Conservation (phyloP, 495 filamentous ascomycete species). For the Lichina pygmaea region DNA sequence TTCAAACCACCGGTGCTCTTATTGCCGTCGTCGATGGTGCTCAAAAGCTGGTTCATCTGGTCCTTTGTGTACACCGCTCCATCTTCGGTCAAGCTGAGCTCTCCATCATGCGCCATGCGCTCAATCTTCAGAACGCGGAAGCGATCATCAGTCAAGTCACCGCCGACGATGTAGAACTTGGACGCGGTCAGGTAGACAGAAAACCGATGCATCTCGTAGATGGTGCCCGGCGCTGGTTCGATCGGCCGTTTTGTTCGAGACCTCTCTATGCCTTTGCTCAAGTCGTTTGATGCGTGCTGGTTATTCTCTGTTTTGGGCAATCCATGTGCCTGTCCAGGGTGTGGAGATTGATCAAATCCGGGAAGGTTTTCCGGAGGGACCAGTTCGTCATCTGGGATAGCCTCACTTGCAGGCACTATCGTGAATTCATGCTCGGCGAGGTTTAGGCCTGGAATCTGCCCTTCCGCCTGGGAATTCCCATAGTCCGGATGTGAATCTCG, state of each 20-base stretch:
- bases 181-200: slow-evolving; percentile 83
- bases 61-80: slow-evolving; percentile 79
- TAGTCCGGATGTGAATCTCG: no score
- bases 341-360: no score
- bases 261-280: no score
- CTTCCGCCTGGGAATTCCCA: no score
- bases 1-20: slow-evolving; percentile 75
- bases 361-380: no score
- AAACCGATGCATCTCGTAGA: slow-evolving; percentile 77
- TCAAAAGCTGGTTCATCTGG: slow-evolving; percentile 77
- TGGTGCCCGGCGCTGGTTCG: neutral
- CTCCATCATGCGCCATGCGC: slow-evolving; percentile 54
- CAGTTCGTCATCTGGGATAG: no score
- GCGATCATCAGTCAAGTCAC: slow-evolving; percentile 60
- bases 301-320: no score
- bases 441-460: no score
- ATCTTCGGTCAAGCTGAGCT: slow-evolving; percentile 70
- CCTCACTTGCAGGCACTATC: no score
- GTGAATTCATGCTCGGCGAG: no score
- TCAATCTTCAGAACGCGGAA: slow-evolving; percentile 90
- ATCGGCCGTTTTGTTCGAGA: neutral
- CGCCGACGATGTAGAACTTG: slow-evolving; percentile 80
- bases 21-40: slow-evolving; percentile 90
- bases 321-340: no score
- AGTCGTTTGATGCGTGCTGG: no score